Evolutionary conservation across 148 eudicot genomes (phyloP), one percentile per base, ranked within the genome.

Genomic region (Selenicereus undatus): DNA sequence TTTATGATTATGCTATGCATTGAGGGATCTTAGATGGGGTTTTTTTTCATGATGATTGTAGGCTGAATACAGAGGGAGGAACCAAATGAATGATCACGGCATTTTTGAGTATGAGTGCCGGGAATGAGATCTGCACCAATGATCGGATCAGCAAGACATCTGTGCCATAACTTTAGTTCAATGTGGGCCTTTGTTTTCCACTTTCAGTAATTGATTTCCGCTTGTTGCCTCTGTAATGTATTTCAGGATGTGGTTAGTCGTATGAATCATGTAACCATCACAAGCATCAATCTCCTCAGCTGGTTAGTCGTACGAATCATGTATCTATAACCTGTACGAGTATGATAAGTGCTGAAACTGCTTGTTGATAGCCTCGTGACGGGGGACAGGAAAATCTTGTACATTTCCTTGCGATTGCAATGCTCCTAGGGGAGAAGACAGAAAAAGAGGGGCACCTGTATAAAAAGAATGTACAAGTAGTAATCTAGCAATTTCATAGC

Each of bases 71-170:
- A 77, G 68, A 79, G 87, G 80, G 50, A 24, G 69, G 0, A 79
- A 66, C 48, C 73, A 81, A 16, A 79, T 83, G 79, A 81, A 45
- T 79, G 74, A 75, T 27, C 71, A 83, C 62, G 80, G 77, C 36
- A 83, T 84, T 70, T 81, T 85, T 30, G 88, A 79, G 29, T 88
- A 88, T 22, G 86, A 84, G 45, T 73, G 85, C 76, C 77, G 81
- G 51, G 75, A 91, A 83, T 88, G 84, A 87, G 42, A 80, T 27
- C 1, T 39, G 18, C 21, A 21, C 51, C 73, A 48, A 3, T 42
- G 50, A 74, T 27, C 35, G 26, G 35, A 27, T 54, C 54, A 66
- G 35, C 35, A 4, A 20, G 76, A 45, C 8, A 11, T 48, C 12
- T 75, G 21, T 75, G 77, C 58, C 58, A n/a, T 74, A 50, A 27